These are phyloP conservation scores for Alternaria tenuissima DNA, from an alignment of 2,329 filamentous ascomycete genomes.

Conservation along the genomic window DNA sequence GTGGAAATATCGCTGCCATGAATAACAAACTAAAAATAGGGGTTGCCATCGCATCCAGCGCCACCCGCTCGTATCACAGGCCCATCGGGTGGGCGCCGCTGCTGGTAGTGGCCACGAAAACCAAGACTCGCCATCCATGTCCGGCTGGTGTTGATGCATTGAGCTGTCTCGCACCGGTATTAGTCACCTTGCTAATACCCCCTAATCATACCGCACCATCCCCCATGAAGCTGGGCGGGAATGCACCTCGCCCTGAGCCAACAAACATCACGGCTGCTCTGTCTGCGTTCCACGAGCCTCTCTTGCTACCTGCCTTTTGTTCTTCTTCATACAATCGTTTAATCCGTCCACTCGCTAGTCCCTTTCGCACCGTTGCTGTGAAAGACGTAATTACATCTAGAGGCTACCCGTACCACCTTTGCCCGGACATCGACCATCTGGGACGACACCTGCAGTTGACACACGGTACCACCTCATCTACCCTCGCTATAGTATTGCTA, in stretches of 20 bases:
- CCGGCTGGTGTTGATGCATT: slow-evolving; percentile 21
- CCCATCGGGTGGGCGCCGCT: slow-evolving; percentile 25
- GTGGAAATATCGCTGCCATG: neutral
- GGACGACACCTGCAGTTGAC: slow-evolving; percentile 23
- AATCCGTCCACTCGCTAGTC: slow-evolving; percentile 33
- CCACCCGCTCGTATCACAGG: slow-evolving; percentile 30
- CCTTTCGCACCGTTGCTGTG: slow-evolving; percentile 9
- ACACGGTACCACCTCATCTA: slow-evolving; percentile 26
- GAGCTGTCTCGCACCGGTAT: slow-evolving; percentile 7
- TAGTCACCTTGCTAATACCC: slow-evolving; percentile 16
- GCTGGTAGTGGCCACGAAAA: slow-evolving; percentile 31
- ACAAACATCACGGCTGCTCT: slow-evolving; percentile 24
- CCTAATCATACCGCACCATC: slow-evolving; percentile 24
- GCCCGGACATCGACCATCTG: slow-evolving; percentile 6
- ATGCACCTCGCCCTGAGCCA: slow-evolving; percentile 35
- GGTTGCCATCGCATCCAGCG: slow-evolving; percentile 14
- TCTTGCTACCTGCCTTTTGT: slow-evolving; percentile 28
- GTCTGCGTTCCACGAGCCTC: slow-evolving; percentile 19
- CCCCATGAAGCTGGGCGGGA: slow-evolving; percentile 27
- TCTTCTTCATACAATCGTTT: slow-evolving; percentile 42
- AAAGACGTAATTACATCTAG: neutral
- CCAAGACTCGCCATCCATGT: slow-evolving; percentile 26
- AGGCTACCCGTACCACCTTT: neutral
- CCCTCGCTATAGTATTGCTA: slow-evolving; percentile 16
- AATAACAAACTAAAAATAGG: slow-evolving; percentile 33